Evolutionary conservation across 164 flowering plant species (phyloP).

Genomic region (Tetracentron sinense): DNA sequence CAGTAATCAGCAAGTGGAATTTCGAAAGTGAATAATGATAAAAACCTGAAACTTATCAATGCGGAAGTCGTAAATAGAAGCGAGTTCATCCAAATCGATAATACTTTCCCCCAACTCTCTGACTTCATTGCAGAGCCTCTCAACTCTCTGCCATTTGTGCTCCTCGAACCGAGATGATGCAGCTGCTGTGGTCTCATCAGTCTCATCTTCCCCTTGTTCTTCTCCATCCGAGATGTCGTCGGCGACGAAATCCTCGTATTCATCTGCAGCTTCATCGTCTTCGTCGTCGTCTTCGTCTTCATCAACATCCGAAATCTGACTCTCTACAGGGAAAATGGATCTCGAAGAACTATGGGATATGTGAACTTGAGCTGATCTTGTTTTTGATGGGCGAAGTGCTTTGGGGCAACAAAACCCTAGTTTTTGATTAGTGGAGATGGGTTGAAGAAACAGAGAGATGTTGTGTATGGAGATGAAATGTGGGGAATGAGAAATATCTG

Average conservation of each 20-base stretch:
- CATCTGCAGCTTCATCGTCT: slow-evolving; percentile 26
- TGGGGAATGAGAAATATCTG: neutral
- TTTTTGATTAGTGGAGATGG: slow-evolving; percentile 1
- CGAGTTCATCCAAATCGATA: slow-evolving; percentile 67
- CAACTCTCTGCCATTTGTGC: slow-evolving; percentile 68
- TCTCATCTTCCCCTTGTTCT: slow-evolving; percentile 24
- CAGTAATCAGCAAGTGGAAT: neutral
- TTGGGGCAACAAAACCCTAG: slow-evolving; percentile 26
- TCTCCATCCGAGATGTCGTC: slow-evolving; percentile 13
- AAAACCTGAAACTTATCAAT: slow-evolving; percentile 88
- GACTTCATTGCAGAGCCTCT: slow-evolving; percentile 57
- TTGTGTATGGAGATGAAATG: neutral
- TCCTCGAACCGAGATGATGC: slow-evolving; percentile 30
- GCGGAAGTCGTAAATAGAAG: slow-evolving; percentile 70
- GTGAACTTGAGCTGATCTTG: neutral
- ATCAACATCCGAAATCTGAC: slow-evolving; percentile 26
- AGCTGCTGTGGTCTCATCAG: neutral
- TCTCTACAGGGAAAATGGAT: slow-evolving; percentile 16
- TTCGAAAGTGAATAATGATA: neutral
- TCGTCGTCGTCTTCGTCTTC: slow-evolving; percentile 42
- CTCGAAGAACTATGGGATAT: slow-evolving; percentile 17
- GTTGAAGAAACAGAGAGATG: neutral
- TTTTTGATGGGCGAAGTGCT: slow-evolving; percentile 11
- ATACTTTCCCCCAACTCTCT: slow-evolving; percentile 68
- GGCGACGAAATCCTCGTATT: slow-evolving; percentile 16